Evolutionary conservation across 371 early-diverging fungal species (phyloP).

Genomic region (Circinella umbellata): DNA sequence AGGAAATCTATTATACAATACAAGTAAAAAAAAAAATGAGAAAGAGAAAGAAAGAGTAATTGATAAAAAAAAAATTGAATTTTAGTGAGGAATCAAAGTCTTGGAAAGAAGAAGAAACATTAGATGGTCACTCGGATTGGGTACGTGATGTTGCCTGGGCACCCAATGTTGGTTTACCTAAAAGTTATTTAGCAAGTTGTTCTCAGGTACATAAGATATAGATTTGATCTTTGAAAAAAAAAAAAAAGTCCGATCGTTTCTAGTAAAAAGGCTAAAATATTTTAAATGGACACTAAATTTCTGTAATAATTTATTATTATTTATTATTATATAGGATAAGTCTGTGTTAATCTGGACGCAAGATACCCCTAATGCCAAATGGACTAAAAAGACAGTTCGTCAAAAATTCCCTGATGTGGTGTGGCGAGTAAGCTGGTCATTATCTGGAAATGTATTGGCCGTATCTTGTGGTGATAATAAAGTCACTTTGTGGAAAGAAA

Average conservation of each 20-base stretch:
- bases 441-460: slow-evolving; percentile 93
- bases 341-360: slow-evolving; percentile 96
- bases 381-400: slow-evolving; percentile 75
- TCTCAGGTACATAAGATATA: slow-evolving; percentile 69
- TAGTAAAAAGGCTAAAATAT: too few species aligned
- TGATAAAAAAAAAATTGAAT: background rate
- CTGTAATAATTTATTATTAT: too few species aligned
- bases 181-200: slow-evolving; percentile 90
- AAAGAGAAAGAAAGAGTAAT: background rate
- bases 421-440: slow-evolving; percentile 97
- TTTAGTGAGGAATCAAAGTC: slow-evolving; percentile 74
- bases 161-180: slow-evolving; percentile 92
- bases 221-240: background rate
- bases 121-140: slow-evolving; percentile 97
- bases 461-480: slow-evolving; percentile 97
- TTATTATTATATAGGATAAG: slow-evolving; percentile 68
- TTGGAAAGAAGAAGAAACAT: slow-evolving; percentile 79
- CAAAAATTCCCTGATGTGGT: slow-evolving; percentile 96
- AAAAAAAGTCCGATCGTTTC: background rate
- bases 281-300: too few species aligned
- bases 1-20: background rate
- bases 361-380: slow-evolving; percentile 70
- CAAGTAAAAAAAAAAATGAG: background rate
- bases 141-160: slow-evolving; percentile 98
- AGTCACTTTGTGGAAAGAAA: slow-evolving; percentile 95